These are phyloP conservation scores for Neoascochyta sp. DNA, from an alignment of 2,329 filamentous ascomycete genomes.

Conservation along the genomic window DNA sequence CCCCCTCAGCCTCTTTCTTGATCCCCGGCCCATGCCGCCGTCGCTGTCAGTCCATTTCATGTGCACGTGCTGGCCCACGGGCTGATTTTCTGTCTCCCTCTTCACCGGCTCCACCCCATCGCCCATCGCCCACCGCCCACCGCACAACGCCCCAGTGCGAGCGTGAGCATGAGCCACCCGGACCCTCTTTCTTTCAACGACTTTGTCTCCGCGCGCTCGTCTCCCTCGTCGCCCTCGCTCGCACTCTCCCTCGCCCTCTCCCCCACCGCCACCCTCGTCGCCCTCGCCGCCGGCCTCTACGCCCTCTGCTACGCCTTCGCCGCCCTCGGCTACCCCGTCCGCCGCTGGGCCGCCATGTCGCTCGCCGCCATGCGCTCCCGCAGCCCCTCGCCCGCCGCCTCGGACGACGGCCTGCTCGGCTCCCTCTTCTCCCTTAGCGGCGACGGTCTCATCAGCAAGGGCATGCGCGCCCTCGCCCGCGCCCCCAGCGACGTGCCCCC, in stretches of 20 bases:
- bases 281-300: slow-evolving; percentile 21
- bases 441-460: slow-evolving; percentile 35
- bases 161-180: slow-evolving; percentile 23
- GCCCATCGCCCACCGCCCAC: slow-evolving; percentile 1
- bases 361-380: slow-evolving; percentile 8
- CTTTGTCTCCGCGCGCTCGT: slow-evolving; percentile 12
- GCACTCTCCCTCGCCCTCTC: slow-evolving; percentile 4
- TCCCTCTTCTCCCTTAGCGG: slow-evolving; percentile 40
- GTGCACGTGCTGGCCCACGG: slow-evolving; percentile 33
- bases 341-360: slow-evolving; percentile 53
- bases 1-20: too few relatives aligned
- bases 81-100: slow-evolving; percentile 15
- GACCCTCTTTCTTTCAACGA: slow-evolving; percentile 16
- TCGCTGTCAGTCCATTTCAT: too few relatives aligned
- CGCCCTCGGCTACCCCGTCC: slow-evolving; percentile 32
- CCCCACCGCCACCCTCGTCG: slow-evolving; percentile 16
- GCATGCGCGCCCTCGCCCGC: slow-evolving; percentile 32
- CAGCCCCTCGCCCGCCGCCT: slow-evolving; percentile 5
- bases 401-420: slow-evolving; percentile 20
- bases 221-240: slow-evolving; percentile 8
- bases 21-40: too few relatives aligned
- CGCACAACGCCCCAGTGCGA: too few relatives aligned
- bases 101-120: background rate
- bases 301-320: slow-evolving; percentile 28
- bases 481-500: slow-evolving; percentile 38